Percentiles rank a stretch among this genome's conserved stretches.
Conservation (phyloP, 2,329 filamentous ascomycete species). For the Penicillium sp. region DNA sequence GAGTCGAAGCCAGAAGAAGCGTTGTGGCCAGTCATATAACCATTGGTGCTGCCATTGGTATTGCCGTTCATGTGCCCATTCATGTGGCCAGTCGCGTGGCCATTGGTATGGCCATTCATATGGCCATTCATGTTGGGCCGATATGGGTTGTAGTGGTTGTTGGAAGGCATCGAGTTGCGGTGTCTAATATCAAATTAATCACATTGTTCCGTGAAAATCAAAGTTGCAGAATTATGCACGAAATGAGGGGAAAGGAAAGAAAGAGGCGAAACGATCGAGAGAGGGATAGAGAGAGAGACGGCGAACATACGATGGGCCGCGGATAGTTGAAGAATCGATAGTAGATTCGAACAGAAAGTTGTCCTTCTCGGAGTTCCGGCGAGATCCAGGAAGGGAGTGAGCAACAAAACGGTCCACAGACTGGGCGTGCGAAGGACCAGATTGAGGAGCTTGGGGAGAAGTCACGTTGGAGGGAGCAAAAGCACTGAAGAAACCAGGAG, state of each 20-base stretch:
- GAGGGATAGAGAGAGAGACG: neutral
- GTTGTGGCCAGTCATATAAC: conserved; percentile 20
- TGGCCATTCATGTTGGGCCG: conserved; percentile 28
- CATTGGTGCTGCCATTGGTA: neutral
- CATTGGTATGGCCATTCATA: conserved; percentile 12
- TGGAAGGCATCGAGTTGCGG: conserved; percentile 92
- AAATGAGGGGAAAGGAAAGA: neutral
- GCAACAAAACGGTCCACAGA: conserved; percentile 71
- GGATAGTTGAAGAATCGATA: conserved; percentile 59
- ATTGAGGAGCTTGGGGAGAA: conserved; percentile 65
- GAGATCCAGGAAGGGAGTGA: conserved; percentile 80
- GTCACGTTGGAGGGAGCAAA: conserved; percentile 69
- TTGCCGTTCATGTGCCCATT: conserved; percentile 25
- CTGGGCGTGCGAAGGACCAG: conserved; percentile 38
- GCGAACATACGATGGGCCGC: conserved; percentile 74
- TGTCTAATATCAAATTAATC: conserved; percentile 57
- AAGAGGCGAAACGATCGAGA: neutral
- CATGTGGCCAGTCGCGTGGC: neutral
- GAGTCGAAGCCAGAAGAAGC: conserved; percentile 64
- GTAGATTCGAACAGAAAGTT: conserved; percentile 67
- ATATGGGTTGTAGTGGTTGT: conserved; percentile 33
- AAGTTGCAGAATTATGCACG: neutral
- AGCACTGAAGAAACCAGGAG: conserved; percentile 72
- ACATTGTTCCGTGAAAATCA: neutral
- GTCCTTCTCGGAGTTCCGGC: conserved; percentile 87